Conservation (phyloP, 2,329 filamentous ascomycete genomes). For the Volutella citrinella region DNA sequence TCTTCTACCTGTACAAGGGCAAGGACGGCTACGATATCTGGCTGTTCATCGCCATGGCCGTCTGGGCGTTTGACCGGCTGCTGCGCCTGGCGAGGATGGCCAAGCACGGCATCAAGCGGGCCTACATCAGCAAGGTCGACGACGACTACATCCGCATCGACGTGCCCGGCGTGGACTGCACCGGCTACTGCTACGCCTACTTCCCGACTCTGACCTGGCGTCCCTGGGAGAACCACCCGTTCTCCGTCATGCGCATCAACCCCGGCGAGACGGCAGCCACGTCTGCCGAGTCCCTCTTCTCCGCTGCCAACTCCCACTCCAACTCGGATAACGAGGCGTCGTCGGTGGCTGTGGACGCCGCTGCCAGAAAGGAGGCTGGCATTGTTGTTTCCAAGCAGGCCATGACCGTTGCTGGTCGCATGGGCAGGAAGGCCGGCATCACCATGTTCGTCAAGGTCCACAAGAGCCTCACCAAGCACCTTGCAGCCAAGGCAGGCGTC, state of each 20-base stretch:
- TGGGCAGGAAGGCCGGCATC: slow-evolving; percentile 17
- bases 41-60: slow-evolving; percentile 24
- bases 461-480: slow-evolving; percentile 20
- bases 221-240: slow-evolving; percentile 32
- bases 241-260: slow-evolving; percentile 25
- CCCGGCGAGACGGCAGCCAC: slow-evolving; percentile 2
- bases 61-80: slow-evolving; percentile 29
- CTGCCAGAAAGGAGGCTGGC: slow-evolving; percentile 15
- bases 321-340: slow-evolving; percentile 13
- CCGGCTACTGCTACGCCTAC: slow-evolving; percentile 29
- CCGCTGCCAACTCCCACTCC: slow-evolving; percentile 3
- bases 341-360: not conserved
- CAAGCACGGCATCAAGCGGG: slow-evolving; percentile 24
- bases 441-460: slow-evolving; percentile 26
- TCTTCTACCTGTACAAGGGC: slow-evolving; percentile 31
- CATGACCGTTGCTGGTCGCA: slow-evolving; percentile 2
- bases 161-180: slow-evolving; percentile 20
- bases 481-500: slow-evolving; percentile 14
- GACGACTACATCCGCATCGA: slow-evolving; percentile 29
- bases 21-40: slow-evolving; percentile 41
- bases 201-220: slow-evolving; percentile 30
- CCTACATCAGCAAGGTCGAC: slow-evolving; percentile 25
- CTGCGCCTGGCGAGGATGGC: slow-evolving; percentile 19
- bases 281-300: not conserved
- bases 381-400: slow-evolving; percentile 2